A percentile compares a stretch with the other conserved stretches of the same genome.
Conservation (phyloP, 208 protist genomes). For the Giardia muris region DNA sequence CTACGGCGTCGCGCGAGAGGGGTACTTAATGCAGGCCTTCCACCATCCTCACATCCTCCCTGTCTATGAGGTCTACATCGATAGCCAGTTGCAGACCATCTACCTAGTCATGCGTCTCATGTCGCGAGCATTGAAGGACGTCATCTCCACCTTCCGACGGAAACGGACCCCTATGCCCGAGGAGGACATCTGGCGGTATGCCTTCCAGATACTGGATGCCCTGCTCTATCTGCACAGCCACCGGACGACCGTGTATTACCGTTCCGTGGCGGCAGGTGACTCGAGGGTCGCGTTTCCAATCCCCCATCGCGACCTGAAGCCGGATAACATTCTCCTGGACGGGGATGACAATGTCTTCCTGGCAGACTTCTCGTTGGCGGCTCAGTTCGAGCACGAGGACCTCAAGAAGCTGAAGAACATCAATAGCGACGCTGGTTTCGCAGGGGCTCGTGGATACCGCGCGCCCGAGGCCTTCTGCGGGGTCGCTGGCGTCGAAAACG, state of each 20-base stretch:
- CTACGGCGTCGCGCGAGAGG: background rate
- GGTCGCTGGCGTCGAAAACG: background rate
- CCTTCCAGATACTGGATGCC: background rate
- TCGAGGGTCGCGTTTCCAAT: background rate
- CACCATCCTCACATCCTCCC: background rate
- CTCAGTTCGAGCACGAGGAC: background rate
- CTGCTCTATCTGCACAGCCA: background rate
- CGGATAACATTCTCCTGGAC: background rate
- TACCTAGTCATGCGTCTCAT: background rate
- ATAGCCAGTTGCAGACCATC: background rate
- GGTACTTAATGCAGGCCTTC: background rate
- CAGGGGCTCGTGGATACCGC: background rate
- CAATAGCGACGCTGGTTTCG: background rate
- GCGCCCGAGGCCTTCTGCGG: background rate
- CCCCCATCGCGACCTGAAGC: background rate
- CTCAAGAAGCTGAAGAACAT: background rate
- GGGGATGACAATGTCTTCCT: background rate
- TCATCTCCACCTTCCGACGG: background rate
- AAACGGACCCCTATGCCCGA: background rate
- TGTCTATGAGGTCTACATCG: background rate
- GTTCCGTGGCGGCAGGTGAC: background rate
- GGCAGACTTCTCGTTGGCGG: background rate
- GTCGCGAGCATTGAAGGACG: background rate
- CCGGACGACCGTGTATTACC: background rate
- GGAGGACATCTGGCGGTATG: background rate